These are phyloP conservation scores for Viola pubescens DNA, from an alignment of 441 rosid species.

Conservation along the genomic window DNA sequence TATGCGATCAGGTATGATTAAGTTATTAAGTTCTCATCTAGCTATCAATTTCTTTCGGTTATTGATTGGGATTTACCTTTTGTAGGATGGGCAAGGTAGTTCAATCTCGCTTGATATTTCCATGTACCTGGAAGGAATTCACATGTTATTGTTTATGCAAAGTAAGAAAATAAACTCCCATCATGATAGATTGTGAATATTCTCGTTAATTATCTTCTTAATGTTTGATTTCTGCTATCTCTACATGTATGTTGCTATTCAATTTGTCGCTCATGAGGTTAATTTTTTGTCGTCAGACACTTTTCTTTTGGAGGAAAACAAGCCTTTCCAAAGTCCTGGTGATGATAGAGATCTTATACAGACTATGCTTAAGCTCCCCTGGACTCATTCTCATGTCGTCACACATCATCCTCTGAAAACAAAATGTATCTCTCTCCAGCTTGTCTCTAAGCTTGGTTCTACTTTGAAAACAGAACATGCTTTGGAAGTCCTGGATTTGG, in stretches of 20 bases:
- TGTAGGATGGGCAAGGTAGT: slow-evolving; percentile 54
- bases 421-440: slow-evolving; percentile 63
- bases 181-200: slow-evolving; percentile 11
- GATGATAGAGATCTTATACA: slow-evolving; percentile 35
- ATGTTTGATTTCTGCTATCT: too few species aligned
- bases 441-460: slow-evolving; percentile 63
- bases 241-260: not conserved
- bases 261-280: slow-evolving; percentile 5
- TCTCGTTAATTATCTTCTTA: not conserved
- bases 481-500: slow-evolving; percentile 60
- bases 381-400: slow-evolving; percentile 51
- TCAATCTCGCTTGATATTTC: slow-evolving; percentile 43
- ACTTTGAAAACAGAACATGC: slow-evolving; percentile 32
- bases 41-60: slow-evolving; percentile 3
- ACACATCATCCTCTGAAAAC: slow-evolving; percentile 41
- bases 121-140: slow-evolving; percentile 75
- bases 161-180: slow-evolving; percentile 36
- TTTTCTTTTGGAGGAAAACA: slow-evolving; percentile 31
- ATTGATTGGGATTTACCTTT: slow-evolving; percentile 20
- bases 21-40: slow-evolving; percentile 17
- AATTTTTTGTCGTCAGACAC: slow-evolving; percentile 28
- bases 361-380: slow-evolving; percentile 70
- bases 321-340: slow-evolving; percentile 33
- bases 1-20: slow-evolving; percentile 58
- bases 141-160: slow-evolving; percentile 51